These are phyloP conservation scores for Aspergillus steynii DNA, from an alignment of 495 filamentous ascomycete genomes.

Conservation along the genomic window DNA sequence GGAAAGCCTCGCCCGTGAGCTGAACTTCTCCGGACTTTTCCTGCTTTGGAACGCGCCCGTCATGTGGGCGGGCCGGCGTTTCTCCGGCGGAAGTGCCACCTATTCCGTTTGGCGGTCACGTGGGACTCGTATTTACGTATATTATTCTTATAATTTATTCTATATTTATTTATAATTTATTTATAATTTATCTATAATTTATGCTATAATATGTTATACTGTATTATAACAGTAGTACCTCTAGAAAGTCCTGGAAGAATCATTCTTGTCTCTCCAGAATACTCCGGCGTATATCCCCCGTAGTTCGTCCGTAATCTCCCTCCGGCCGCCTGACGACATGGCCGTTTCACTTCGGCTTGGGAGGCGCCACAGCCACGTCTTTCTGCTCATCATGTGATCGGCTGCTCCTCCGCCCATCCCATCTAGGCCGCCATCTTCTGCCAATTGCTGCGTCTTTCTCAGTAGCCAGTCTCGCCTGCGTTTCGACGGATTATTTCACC, in stretches of 20 bases:
- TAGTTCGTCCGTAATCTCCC: too few relatives aligned
- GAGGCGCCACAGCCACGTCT: not conserved
- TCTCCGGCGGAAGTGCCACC: conserved; percentile 23
- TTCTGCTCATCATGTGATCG: not conserved
- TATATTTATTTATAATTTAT: too few relatives aligned
- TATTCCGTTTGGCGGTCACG: conserved; percentile 18
- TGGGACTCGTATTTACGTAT: not conserved
- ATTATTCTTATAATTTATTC: too few relatives aligned
- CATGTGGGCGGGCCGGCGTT: conserved; percentile 16
- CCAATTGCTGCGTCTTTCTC: not conserved
- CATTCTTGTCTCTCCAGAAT: too few relatives aligned
- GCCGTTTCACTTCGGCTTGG: not conserved
- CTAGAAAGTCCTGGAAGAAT: too few relatives aligned
- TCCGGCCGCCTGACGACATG: too few relatives aligned
- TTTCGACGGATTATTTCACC: not conserved
- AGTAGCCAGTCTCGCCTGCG: not conserved
- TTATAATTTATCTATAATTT: too few relatives aligned
- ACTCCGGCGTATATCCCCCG: too few relatives aligned
- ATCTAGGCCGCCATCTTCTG: not conserved
- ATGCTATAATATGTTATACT: too few relatives aligned
- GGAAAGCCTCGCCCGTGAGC: not conserved
- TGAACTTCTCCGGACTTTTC: not conserved
- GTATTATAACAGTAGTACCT: too few relatives aligned
- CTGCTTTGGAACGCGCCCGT: conserved; percentile 13
- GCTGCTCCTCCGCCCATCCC: too few relatives aligned